These are phyloP conservation scores for Narthecium ossifragum DNA, from an alignment of 106 monocot species.

Conservation along the genomic window DNA sequence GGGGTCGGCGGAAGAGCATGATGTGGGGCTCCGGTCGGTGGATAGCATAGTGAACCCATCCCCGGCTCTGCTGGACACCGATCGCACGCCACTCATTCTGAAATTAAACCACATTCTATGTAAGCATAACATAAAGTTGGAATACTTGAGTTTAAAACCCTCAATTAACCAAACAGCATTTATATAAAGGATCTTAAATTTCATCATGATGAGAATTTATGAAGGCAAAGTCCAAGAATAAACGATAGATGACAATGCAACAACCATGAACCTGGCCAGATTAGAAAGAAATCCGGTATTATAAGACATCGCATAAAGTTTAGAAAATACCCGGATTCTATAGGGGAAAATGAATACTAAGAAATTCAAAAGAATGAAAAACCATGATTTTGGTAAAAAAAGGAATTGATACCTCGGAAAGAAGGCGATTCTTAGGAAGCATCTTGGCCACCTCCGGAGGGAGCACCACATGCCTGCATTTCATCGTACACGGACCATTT, in stretches of 20 bases:
- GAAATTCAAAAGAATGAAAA: not conserved
- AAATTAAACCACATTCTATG: not conserved
- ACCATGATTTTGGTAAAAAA: not conserved
- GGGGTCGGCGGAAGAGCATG: slow-evolving; percentile 85
- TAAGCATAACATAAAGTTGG: too few relatives aligned
- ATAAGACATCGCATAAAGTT: too few relatives aligned
- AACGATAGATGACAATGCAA: too few relatives aligned
- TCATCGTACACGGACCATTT: not conserved
- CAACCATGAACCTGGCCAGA: too few relatives aligned
- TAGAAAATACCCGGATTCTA: too few relatives aligned
- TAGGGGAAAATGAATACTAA: too few relatives aligned
- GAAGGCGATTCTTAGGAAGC: slow-evolving; percentile 90
- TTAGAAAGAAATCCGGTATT: too few relatives aligned
- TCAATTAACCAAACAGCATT: too few relatives aligned
- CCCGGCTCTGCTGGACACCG: slow-evolving; percentile 90
- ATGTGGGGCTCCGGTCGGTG: slow-evolving; percentile 99
- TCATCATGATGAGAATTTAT: too few relatives aligned
- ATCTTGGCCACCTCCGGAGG: slow-evolving; percentile 85
- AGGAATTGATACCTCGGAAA: slow-evolving; percentile 65
- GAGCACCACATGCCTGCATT: slow-evolving; percentile 80
- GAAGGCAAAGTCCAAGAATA: too few relatives aligned
- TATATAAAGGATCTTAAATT: too few relatives aligned
- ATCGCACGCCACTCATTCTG: slow-evolving; percentile 97
- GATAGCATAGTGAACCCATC: slow-evolving; percentile 96
- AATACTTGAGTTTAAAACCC: too few relatives aligned